phyloP scores from a whole-genome alignment of 73 alveolate genomes.

The Stentor roeselii region DNA sequence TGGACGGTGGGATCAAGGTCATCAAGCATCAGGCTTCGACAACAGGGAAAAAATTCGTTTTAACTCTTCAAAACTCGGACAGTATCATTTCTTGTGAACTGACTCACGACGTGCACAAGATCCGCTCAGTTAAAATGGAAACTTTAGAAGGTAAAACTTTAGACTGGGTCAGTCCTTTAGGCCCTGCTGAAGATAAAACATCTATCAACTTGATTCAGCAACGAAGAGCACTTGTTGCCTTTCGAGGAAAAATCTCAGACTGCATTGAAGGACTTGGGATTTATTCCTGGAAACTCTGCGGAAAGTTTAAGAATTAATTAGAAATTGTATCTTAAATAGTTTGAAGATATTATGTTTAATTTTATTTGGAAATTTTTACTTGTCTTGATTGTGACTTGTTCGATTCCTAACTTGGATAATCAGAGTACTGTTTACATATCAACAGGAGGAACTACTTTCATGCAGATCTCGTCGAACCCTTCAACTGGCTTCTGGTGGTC shows the following conservation, averaged over 20 bases:
- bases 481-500: no score
- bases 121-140: neutral
- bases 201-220: neutral
- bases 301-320: no score
- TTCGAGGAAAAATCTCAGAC: neutral
- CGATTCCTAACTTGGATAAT: no score
- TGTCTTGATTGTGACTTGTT: no score
- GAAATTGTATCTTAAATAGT: no score
- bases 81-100: slow-evolving; percentile 5
- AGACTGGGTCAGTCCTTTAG: neutral
- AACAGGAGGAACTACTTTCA: no score
- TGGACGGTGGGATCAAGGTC: neutral
- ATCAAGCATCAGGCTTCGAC: neutral
- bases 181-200: neutral
- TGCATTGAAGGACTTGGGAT: neutral
- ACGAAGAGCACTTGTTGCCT: neutral
- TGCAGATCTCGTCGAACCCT: no score
- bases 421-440: no score
- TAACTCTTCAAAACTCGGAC: neutral
- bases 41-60: neutral
- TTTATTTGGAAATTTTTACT: no score
- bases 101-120: neutral
- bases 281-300: slow-evolving; percentile 13
- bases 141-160: neutral
- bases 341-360: no score